These are phyloP conservation scores for Trichoderma simmonsii DNA, from an alignment of 2,329 filamentous ascomycete species.

Conservation along the genomic window DNA sequence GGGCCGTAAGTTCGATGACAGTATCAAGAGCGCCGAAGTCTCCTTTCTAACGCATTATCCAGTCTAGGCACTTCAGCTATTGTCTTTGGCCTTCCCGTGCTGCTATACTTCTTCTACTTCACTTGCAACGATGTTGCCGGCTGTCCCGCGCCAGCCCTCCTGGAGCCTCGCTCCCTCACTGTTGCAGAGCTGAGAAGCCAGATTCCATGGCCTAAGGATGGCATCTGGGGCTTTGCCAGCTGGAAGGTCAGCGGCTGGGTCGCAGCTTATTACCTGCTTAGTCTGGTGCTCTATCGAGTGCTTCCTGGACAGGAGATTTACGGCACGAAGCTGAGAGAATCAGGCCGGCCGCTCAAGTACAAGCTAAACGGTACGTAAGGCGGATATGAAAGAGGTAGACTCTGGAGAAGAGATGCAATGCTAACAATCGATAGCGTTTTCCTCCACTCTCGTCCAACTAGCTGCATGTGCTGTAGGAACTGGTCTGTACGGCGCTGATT, in stretches of 20 bases:
- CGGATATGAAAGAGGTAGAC: not conserved
- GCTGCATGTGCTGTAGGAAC: constrained; percentile 68
- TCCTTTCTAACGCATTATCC: not conserved
- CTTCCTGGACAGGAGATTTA: constrained; percentile 68
- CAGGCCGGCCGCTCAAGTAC: constrained; percentile 69
- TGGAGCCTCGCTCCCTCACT: constrained; percentile 65
- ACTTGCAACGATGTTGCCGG: constrained; percentile 85
- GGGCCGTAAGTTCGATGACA: constrained; percentile 30
- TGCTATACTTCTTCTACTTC: constrained; percentile 72
- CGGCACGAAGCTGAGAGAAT: constrained; percentile 62
- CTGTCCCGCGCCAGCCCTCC: constrained; percentile 75
- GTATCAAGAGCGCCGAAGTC: not conserved
- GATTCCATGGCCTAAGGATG: constrained; percentile 70
- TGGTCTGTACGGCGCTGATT: constrained; percentile 69
- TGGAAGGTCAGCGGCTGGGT: constrained; percentile 64
- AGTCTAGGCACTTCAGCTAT: constrained; percentile 72
- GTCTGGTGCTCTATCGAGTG: constrained; percentile 66
- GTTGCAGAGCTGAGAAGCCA: constrained; percentile 68
- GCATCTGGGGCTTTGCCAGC: constrained; percentile 64
- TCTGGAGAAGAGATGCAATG: not conserved
- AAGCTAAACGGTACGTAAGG: constrained; percentile 62
- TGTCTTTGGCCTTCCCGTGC: constrained; percentile 70
- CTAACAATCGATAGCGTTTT: constrained; percentile 56
- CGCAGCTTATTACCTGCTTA: constrained; percentile 71
- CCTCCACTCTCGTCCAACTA: constrained; percentile 68